Conservation (phyloP, 2,329 filamentous ascomycete genomes). For the Cytospora chrysosperma region DNA sequence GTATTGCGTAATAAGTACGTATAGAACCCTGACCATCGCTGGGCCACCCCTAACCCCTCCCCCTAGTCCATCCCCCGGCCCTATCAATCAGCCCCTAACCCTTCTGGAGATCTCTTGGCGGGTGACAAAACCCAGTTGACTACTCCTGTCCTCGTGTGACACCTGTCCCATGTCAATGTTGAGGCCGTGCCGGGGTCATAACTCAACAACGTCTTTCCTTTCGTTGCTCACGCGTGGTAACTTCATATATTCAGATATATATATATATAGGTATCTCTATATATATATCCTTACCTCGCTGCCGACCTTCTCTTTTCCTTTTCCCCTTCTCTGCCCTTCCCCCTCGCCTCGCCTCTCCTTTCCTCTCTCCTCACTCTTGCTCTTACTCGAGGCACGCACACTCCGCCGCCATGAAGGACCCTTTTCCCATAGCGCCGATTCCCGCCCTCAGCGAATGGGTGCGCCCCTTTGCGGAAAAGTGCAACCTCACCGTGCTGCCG, state of each 20-base stretch:
- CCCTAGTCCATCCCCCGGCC: too few species aligned
- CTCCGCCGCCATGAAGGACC: conserved; percentile 62
- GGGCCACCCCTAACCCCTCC: too few species aligned
- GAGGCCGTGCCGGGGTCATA: not conserved
- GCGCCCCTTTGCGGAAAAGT: conserved; percentile 62
- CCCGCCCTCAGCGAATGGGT: conserved; percentile 57
- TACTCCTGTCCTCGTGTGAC: not conserved
- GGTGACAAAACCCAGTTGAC: not conserved
- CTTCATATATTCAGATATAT: not conserved
- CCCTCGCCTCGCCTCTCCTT: too few species aligned
- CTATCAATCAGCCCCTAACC: not conserved
- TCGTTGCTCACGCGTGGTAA: not conserved
- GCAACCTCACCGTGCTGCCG: conserved; percentile 65
- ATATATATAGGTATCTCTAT: not conserved
- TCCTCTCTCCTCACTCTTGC: too few species aligned
- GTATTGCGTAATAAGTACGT: too few species aligned
- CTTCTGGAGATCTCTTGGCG: not conserved
- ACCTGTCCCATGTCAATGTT: not conserved
- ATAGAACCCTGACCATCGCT: too few species aligned
- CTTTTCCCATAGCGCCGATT: conserved; percentile 63
- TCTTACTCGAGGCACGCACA: not conserved
- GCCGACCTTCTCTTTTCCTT: not conserved
- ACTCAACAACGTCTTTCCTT: not conserved
- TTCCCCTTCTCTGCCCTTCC: not conserved
- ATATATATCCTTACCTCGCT: not conserved